These are phyloP conservation scores for Aspergillus haitiensis DNA, from an alignment of 495 filamentous ascomycete species.

Conservation along the genomic window DNA sequence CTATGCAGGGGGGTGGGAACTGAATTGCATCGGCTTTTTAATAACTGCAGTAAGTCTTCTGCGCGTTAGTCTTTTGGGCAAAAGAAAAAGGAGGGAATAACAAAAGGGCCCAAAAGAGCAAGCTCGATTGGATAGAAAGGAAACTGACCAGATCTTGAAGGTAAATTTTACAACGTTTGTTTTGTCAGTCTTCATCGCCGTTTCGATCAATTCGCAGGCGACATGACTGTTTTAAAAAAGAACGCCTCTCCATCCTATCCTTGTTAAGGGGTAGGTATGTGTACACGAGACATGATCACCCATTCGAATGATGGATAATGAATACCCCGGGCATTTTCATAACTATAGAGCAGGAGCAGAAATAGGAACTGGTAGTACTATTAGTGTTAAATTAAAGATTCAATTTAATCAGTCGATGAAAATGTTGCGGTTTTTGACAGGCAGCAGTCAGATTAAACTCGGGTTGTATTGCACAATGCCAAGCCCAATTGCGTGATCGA, in stretches of 20 bases:
- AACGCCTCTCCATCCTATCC: neutral
- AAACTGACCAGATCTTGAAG: slow-evolving; percentile 15
- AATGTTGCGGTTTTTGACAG: neutral
- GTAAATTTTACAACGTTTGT: slow-evolving; percentile 32
- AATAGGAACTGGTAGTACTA: neutral
- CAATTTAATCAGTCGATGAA: slow-evolving; percentile 3
- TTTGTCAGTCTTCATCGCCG: slow-evolving; percentile 33
- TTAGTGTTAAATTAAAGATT: no score
- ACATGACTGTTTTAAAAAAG: slow-evolving; percentile 3
- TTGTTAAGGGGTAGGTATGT: neutral
- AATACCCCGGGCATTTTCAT: neutral
- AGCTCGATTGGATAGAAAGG: neutral
- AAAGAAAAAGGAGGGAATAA: neutral
- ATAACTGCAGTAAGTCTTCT: slow-evolving; percentile 50
- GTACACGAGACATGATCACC: no score
- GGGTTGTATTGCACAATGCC: slow-evolving; percentile 12
- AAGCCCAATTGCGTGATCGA: slow-evolving; percentile 21
- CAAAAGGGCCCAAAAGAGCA: neutral
- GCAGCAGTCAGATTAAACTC: neutral
- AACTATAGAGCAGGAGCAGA: neutral
- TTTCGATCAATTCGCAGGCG: slow-evolving; percentile 24
- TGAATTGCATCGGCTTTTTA: slow-evolving; percentile 54
- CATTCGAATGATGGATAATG: neutral
- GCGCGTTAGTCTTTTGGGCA: neutral
- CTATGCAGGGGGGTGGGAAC: slow-evolving; percentile 67